Percentiles rank a stretch among this genome's conserved stretches.
Evolutionary conservation across 176 grass and related monocot genomes (phyloP).

Genomic region (Chloris gayana): DNA sequence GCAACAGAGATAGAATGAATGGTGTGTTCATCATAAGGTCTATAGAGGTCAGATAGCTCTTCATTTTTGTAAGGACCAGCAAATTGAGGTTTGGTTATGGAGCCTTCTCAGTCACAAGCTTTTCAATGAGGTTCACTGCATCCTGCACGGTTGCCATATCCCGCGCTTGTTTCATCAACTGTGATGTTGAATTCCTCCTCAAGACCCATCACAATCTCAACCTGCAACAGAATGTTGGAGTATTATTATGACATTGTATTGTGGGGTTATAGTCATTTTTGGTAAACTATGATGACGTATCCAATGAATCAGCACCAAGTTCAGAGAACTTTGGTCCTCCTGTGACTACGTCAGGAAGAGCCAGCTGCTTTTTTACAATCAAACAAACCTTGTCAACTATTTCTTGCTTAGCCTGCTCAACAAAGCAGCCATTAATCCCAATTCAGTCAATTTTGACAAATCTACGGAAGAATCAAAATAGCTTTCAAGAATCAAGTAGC

Average conservation of each 20-base stretch:
- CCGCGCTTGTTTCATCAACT: conserved; percentile 56
- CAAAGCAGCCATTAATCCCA: not conserved
- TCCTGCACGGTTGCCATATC: conserved; percentile 62
- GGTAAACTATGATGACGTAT: conserved; percentile 36
- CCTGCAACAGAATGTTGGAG: conserved; percentile 26
- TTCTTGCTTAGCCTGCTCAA: conserved; percentile 68
- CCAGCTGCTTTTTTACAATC: conserved; percentile 71
- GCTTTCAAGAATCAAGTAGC: not conserved
- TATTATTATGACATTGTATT: not conserved
- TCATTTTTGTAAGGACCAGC: not conserved
- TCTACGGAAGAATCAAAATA: not conserved
- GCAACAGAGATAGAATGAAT: conserved; percentile 31
- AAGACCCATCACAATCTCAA: conserved; percentile 69
- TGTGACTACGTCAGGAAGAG: conserved; percentile 49
- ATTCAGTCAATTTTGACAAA: not conserved
- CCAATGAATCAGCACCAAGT: conserved; percentile 79
- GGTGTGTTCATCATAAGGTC: conserved; percentile 8
- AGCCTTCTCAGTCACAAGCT: conserved; percentile 49
- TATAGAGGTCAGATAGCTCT: not conserved
- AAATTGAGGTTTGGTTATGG: conserved; percentile 8
- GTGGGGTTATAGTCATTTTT: not conserved
- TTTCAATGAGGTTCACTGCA: conserved; percentile 60
- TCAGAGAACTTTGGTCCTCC: conserved; percentile 62
- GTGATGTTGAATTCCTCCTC: conserved; percentile 62
- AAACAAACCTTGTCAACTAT: conserved; percentile 64